Evolutionary conservation across 306 rosid species (phyloP), one percentile per base, ranked within the genome.

Genomic region (Sicyos edulis): DNA sequence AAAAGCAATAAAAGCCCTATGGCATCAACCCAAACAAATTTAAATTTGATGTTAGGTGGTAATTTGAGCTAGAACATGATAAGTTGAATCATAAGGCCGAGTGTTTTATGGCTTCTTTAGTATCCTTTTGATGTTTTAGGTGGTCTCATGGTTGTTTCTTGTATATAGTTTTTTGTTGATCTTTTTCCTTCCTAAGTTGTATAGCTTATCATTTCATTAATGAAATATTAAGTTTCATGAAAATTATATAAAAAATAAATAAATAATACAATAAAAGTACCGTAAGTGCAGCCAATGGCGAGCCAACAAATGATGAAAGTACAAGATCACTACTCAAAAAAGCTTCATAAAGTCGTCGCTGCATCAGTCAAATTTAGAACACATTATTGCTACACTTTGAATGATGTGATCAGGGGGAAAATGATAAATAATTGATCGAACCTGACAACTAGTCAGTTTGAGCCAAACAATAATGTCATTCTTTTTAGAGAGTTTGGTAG

Each of bases 231-330:
- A 20, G 14, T 56, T 56, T 24, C 61, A 32, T 56, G 22, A 13
- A 57, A 57, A 57, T 11, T 21, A 22, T 11, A 22, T 10, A 21
- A 11, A 57, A 4, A 50, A 11, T 3, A 50, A 4, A 14, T 4
- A 21, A 5, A 57, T 4, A 50, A 11, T 4, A 13, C 5, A 14
- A 50, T 4, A 56, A 57, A 54, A 59, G 65, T 59, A 92, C 98
- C 81, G 96, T 86, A 73, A 92, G 85, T 51, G 98, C 98, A 67
- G 98, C 96, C 71, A 90, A 75, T 6, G 96, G 96, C 16, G 96
- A 90, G 64, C 98, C 98, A 86, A 88, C 97, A 76, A 86, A 89
- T 72, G 97, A 96, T 49, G 96, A 88, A 77, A 92, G 91, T 76
- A 88, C 97, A 81, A 92, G 76, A 80, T 92, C 93, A 81, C 93